Base-by-base conservation (phyloP, 306 rosid species). In the Ammopiptanthus mongolicus region DNA sequence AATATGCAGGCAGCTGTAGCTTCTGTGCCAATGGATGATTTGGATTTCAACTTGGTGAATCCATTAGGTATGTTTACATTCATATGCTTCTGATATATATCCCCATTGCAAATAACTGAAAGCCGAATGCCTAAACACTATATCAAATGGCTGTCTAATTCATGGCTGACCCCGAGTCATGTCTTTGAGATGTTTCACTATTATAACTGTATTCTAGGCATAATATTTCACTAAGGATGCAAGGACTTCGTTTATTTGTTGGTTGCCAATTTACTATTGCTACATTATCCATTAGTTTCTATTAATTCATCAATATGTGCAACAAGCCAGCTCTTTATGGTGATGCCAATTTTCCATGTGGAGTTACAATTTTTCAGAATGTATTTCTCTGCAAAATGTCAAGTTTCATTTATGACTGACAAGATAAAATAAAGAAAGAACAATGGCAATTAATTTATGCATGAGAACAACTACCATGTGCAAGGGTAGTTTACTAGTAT, bases 11-110 rank as follows among this genome's bases (percentile, higher is more conserved):
- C 74, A 61, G 60, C 50, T 65, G 65, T 71, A 47, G 77, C 83
- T 83, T 66, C 81, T 47, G 69, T 58, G 21, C 78, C 63, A 78
- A 46, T 41, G 12, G 74, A 29, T 71, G 71, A 69, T 70, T 62
- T 42, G 12, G 53, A 84, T 69, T 37, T 42, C 33, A 71, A 73
- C 65, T 22, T 33, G 63, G 84, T 17, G 67, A 84, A 80, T 33
- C 80, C 81, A 46, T 86, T 34, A 76, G 96, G 97, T 91, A 81
- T 55, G 80, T 34, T 33, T 44, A 9, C 57, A 11, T 73, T 13
- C 63, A 12, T 15, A 56, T 80, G 42, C 47, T 77, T 78, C 50
- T 65, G 21, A 68, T 50, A 71, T 71, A 71, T 14, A 52, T 50
- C 7, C 14, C n/a, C 53, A 65, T 56, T 29, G 57, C 59, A 11